Base-by-base conservation (phyloP, 2,329 filamentous ascomycete species). In the Hypocreales sp. region DNA sequence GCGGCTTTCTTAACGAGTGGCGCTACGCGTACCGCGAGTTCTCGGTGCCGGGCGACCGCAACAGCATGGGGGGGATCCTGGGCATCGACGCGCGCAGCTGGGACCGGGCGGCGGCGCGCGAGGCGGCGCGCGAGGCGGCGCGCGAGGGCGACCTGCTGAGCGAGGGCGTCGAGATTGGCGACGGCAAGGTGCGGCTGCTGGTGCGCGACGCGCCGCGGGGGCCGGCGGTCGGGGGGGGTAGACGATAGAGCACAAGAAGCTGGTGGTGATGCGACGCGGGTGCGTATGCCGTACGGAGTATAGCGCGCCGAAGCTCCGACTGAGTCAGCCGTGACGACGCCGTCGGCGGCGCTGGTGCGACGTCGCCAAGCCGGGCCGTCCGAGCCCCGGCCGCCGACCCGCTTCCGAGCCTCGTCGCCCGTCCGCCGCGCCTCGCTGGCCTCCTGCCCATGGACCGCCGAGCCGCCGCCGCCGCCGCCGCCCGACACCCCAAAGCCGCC, bases 21-120 rank as follows among this genome's bases (percentile, higher is more conserved):
- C 73, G 82, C 35, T 98, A 94, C 48, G 79, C 82, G 1, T 98
- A 87, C 55, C 78, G 87, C 29, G 90, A 98, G 54, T 98, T 98
- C 53, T 90, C 80, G 20, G 86, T 94, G 8, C 84, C 86, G 3
- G 87, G 87, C n/a, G 90, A 95, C 51, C 71, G 83, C 30, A 77
- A 75, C 48, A 76, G 66, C 46, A 74, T 77, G 56, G 86, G 84
- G 32, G 87, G 90, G 23, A 78, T 79, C 32, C 48, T 79, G 32
- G 73, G 73, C 7, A 70, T 79, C 33, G 72, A 79, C 44, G 69
- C 72, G 20, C 58, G 70, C 35, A 77, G 71, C 46, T 79, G 67
- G 60, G 73, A 79, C 49, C 73, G 67, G 53, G 62, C 64, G 12
- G 50, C 76, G 29, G 45, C 55, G 6, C 58, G 62, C 32, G 64